Conservation (phyloP, 2,329 filamentous ascomycete genomes). For the Fusarium sp. region DNA sequence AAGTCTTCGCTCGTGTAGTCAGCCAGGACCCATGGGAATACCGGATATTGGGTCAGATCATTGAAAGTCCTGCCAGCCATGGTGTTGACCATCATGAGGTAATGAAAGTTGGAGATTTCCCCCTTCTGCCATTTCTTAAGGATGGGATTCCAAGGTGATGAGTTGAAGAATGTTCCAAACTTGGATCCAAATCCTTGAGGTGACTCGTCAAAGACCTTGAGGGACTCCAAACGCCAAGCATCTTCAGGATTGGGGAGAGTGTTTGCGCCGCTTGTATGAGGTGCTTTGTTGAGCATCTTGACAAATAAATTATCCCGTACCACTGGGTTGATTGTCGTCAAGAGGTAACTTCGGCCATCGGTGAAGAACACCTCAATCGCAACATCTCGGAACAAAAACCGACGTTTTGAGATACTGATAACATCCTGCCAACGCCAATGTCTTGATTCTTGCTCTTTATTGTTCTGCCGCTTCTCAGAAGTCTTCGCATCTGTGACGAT, state of each 20-base stretch:
- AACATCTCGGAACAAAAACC: conserved; percentile 95
- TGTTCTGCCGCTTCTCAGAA: conserved; percentile 70
- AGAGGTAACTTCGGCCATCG: conserved; percentile 92
- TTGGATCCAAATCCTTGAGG: conserved; percentile 81
- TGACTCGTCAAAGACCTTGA: conserved; percentile 74
- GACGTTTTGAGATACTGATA: conserved; percentile 93
- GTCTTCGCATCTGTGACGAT: conserved; percentile 81
- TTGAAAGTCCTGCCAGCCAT: conserved; percentile 98
- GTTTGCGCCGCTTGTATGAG: conserved; percentile 79
- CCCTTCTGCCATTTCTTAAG: conserved; percentile 92
- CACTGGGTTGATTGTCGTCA: conserved; percentile 82
- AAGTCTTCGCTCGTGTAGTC: conserved; percentile 96
- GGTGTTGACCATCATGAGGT: conserved; percentile 98
- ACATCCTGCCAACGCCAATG: conserved; percentile 96
- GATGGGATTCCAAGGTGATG: conserved; percentile 82
- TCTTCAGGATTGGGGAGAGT: conserved; percentile 84
- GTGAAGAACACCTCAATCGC: conserved; percentile 98
- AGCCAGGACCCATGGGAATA: conserved; percentile 96
- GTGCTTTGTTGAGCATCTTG: conserved; percentile 82
- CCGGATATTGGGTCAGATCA: conserved; percentile 96
- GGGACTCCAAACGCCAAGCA: conserved; percentile 88
- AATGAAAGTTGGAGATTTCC: conserved; percentile 98
- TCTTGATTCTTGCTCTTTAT: conserved; percentile 80
- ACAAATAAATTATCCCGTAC: conserved; percentile 84
- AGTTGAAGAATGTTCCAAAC: conserved; percentile 92